Evolutionary conservation across 2,329 filamentous ascomycete species (phyloP).

Genomic region (Arthrobotrys pseudoclavata): DNA sequence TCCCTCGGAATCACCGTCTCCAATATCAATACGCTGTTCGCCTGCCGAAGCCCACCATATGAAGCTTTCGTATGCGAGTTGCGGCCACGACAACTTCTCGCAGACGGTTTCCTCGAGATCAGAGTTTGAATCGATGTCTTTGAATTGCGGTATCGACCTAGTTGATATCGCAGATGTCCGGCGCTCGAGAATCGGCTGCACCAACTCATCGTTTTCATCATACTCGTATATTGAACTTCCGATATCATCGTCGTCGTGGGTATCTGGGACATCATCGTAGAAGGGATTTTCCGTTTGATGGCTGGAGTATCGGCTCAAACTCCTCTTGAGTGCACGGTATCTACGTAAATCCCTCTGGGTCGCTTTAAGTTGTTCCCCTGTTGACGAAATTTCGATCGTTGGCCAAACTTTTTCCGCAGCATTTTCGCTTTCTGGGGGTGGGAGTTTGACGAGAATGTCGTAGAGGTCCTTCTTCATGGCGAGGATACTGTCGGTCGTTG

Average conservation of each 20-base stretch:
- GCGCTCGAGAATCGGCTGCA: conserved; percentile 52
- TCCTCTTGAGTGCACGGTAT: conserved; percentile 77
- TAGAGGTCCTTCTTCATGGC: conserved; percentile 87
- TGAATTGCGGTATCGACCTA: conserved; percentile 47
- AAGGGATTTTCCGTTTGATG: conserved; percentile 64
- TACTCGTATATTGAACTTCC: conserved; percentile 55
- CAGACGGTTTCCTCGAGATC: conserved; percentile 68
- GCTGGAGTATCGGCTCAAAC: conserved; percentile 67
- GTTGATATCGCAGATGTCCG: conserved; percentile 50
- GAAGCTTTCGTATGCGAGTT: conserved; percentile 83
- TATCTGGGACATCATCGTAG: conserved; percentile 64
- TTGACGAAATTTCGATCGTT: conserved; percentile 74
- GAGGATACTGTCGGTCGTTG: conserved; percentile 94
- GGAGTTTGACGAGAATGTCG: conserved; percentile 89
- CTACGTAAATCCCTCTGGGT: conserved; percentile 90
- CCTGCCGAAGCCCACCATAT: conserved; percentile 93
- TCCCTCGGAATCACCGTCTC: conserved; percentile 61
- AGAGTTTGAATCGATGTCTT: conserved; percentile 64
- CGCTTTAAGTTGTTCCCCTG: conserved; percentile 79
- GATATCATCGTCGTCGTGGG: conserved; percentile 56
- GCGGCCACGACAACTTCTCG: conserved; percentile 77
- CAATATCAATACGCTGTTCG: conserved; percentile 75
- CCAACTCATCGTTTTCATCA: conserved; percentile 55
- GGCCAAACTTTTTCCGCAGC: conserved; percentile 79
- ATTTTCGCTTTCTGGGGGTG: conserved; percentile 73